These are phyloP conservation scores for Agaricus bisporus DNA, from an alignment of 768 basidiomycete genomes.

Conservation along the genomic window DNA sequence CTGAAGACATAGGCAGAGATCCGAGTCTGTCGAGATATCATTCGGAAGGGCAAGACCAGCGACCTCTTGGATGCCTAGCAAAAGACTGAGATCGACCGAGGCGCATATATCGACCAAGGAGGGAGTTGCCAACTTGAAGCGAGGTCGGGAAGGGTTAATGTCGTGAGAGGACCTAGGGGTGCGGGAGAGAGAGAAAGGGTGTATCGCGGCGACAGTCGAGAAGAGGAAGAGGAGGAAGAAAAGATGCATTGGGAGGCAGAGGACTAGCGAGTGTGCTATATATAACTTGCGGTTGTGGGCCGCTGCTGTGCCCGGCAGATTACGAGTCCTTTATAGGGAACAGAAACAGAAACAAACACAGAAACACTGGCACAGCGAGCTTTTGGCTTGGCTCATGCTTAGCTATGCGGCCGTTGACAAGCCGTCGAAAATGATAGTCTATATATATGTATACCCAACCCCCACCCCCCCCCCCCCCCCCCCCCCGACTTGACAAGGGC, in stretches of 20 bases:
- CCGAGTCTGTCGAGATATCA: constrained; percentile 16
- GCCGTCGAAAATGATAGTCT: too few species aligned
- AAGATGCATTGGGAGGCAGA: constrained; percentile 21
- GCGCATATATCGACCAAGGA: constrained; percentile 27
- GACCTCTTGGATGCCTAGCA: constrained; percentile 17
- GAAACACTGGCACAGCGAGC: too few species aligned
- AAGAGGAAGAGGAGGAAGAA: constrained; percentile 12
- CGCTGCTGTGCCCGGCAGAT: too few species aligned
- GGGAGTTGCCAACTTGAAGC: constrained; percentile 17
- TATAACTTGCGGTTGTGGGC: too few species aligned
- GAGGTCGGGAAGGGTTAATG: constrained; percentile 20
- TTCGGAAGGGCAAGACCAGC: constrained; percentile 18
- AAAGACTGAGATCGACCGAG: constrained; percentile 20
- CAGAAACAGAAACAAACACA: too few species aligned
- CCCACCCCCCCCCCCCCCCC: too few species aligned
- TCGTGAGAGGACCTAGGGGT: constrained; percentile 11
- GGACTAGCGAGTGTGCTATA: too few species aligned
- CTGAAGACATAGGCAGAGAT: constrained; percentile 36
- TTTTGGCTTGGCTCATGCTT: too few species aligned
- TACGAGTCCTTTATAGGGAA: too few species aligned
- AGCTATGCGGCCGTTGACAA: too few species aligned
- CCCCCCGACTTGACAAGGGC: too few species aligned
- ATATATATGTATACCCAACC: too few species aligned
- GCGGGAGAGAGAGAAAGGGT: constrained; percentile 18
- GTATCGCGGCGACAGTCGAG: constrained; percentile 11